phyloP scores from a whole-genome alignment of 2,329 filamentous ascomycete species.

The Stagonosporopsis chrysanthemi region DNA sequence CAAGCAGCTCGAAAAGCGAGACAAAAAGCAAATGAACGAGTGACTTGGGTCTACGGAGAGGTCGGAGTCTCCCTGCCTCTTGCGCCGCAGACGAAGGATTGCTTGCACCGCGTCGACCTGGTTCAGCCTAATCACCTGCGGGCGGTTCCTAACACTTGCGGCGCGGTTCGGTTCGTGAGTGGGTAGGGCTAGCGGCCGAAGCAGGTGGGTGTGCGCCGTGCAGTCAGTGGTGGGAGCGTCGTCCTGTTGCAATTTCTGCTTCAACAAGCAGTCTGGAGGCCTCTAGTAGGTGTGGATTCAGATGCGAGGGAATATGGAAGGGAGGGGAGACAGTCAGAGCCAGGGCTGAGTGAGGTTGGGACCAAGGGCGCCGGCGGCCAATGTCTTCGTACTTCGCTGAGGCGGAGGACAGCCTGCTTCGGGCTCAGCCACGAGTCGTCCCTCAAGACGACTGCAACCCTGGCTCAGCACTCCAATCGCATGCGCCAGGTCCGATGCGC shows the following conservation, averaged over 20 bases:
- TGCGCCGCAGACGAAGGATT: constrained; percentile 13
- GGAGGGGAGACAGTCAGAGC: constrained; percentile 10
- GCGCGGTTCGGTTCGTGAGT: constrained; percentile 20
- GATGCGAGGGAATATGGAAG: constrained; percentile 3
- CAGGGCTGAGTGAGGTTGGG: constrained; percentile 21
- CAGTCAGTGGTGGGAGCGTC: constrained; percentile 5
- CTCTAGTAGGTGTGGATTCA: constrained; percentile 3
- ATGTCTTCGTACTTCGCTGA: constrained; percentile 23
- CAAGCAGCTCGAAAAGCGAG: not conserved
- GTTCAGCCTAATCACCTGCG: constrained; percentile 16
- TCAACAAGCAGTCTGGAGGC: constrained; percentile 2
- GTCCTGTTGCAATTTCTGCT: constrained; percentile 5
- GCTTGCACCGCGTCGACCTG: constrained; percentile 15
- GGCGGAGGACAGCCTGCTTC: constrained; percentile 21
- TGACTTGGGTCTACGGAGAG: not conserved
- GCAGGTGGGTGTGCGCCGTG: constrained; percentile 11
- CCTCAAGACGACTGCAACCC: constrained; percentile 15
- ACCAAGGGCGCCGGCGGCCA: constrained; percentile 17
- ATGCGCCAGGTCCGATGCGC: constrained; percentile 8
- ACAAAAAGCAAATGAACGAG: constrained; percentile 8
- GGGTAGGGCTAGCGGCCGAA: constrained; percentile 23
- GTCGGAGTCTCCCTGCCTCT: not conserved
- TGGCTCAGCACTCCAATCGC: constrained; percentile 12
- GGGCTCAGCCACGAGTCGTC: constrained; percentile 20
- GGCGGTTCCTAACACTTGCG: constrained; percentile 20